Base-by-base conservation (phyloP, 306 rosid species). In the Biancaea sappan region DNA sequence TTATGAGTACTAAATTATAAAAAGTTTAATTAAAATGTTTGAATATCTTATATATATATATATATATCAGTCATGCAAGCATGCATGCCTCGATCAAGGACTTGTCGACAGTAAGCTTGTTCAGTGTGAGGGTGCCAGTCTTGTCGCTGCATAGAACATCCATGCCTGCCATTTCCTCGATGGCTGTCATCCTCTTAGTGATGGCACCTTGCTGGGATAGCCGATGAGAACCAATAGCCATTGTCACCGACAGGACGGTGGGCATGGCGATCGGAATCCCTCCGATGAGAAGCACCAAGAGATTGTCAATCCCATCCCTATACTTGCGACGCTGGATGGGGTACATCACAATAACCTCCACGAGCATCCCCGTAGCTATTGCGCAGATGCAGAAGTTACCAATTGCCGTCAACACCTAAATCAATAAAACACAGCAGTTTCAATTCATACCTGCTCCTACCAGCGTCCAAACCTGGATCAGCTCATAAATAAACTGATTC, bases 231-330 rank as follows among this genome's bases (percentile, higher is more conserved):
- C 97, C 98, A 79, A 93, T 93, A 48, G 97, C 98, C 98, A 93
- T 93, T n/a, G 97, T 93, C 16, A 93, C 98, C 0, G 96, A 93
- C 83, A 93, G 83, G 9, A 93, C 97, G 0, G 98, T 93, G 18
- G 97, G 98, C 97, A 93, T 90, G 62, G 98, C 98, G 73, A 93
- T 93, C 5, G 97, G 98, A 76, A 93, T 93, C 6, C 98, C 98
- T 50, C 98, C 98, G 14, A 93, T 93, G 82, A 91, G 96, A 35
- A 93, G 96, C 72, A 93, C 98, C 87, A 91, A 69, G 48, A 93
- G 93, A 63, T 93, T 91, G 85, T 93, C 86, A 54, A 93, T 93
- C 35, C 98, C 98, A 61, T 70, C 82, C 69, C 98, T 86, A 40
- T 93, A 93, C 34, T 22, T 56, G 13, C 97, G 84, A 38, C 21